phyloP scores from a whole-genome alignment of 2,329 filamentous ascomycete genomes.

The Cryphonectria parasitica region DNA sequence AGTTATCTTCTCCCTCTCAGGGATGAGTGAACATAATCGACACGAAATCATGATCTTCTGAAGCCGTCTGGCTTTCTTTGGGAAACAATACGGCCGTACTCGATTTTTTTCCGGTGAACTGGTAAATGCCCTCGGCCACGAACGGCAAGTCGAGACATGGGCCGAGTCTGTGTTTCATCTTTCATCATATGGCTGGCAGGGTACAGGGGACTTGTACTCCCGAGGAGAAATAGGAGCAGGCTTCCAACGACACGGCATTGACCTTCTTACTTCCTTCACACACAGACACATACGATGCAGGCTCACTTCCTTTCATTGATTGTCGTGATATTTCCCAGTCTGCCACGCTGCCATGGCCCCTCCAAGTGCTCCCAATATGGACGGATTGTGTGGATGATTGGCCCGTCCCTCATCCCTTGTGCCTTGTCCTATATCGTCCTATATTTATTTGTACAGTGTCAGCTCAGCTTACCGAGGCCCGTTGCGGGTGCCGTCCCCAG shows the following conservation, averaged over 20 bases:
- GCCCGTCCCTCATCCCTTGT: not conserved
- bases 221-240: not conserved
- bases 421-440: not conserved
- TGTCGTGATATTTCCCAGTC: not conserved
- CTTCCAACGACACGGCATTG: slow-evolving; percentile 1
- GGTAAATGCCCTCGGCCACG: not conserved
- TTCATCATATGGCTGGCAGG: slow-evolving; percentile 7
- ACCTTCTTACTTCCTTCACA: not conserved
- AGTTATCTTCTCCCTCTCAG: slow-evolving; percentile 13
- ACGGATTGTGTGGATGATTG: not conserved
- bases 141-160: not conserved
- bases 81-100: not conserved
- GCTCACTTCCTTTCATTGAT: not conserved
- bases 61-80: not conserved
- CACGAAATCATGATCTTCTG: slow-evolving; percentile 25
- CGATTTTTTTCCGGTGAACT: not conserved
- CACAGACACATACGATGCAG: not conserved
- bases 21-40: slow-evolving; percentile 16
- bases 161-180: slow-evolving; percentile 7
- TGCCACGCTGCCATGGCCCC: not conserved
- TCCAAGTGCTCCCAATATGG: not conserved
- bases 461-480: slow-evolving; percentile 1
- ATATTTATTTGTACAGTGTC: not conserved
- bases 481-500: not conserved
- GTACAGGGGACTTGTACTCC: not conserved